A percentile compares a stretch with the other conserved stretches of the same genome.
Conservation (phyloP, 345 rosid genomes). For the Geranium brycei region DNA sequence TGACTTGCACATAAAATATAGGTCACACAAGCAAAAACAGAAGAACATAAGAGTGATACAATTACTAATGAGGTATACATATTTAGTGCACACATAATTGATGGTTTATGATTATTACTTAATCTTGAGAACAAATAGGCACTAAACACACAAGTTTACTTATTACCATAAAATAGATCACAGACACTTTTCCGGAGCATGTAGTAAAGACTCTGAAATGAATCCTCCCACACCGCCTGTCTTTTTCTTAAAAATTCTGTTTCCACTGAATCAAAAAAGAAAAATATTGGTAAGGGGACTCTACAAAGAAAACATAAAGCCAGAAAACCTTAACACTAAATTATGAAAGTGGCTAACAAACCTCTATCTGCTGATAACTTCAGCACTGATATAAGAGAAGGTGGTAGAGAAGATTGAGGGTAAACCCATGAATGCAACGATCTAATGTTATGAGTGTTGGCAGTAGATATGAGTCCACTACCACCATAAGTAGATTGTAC, state of each 20-base stretch:
- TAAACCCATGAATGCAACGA: conserved; percentile 79
- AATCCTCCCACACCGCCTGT: conserved; percentile 70
- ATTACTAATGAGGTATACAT: conserved; percentile 2
- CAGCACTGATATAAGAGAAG: conserved; percentile 54
- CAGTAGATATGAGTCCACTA: conserved; percentile 7
- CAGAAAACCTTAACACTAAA: conserved; percentile 1
- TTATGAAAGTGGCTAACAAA: conserved; percentile 21
- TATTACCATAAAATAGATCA: conserved; percentile 69
- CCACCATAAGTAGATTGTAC: conserved; percentile 12
- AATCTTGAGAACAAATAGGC: too few species aligned
- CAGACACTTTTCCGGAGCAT: conserved; percentile 65
- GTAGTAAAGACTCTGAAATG: conserved; percentile 76
- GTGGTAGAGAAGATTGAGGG: conserved; percentile 77
- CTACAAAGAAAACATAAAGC: conserved; percentile 8
- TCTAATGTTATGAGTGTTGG: conserved; percentile 30
- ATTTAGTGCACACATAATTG: neutral
- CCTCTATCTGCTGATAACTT: conserved; percentile 51
- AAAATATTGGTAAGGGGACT: conserved; percentile 6
- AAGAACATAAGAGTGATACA: neutral
- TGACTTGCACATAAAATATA: too few species aligned
- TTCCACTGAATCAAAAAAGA: conserved; percentile 29
- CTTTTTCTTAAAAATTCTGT: conserved; percentile 61
- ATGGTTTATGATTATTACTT: neutral
- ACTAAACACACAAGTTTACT: neutral
- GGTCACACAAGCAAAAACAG: neutral